A percentile compares a stretch with the other conserved stretches of the same genome.
Evolutionary conservation across 2,329 filamentous ascomycete genomes (phyloP).

Genomic region (Calonectria crousiana): DNA sequence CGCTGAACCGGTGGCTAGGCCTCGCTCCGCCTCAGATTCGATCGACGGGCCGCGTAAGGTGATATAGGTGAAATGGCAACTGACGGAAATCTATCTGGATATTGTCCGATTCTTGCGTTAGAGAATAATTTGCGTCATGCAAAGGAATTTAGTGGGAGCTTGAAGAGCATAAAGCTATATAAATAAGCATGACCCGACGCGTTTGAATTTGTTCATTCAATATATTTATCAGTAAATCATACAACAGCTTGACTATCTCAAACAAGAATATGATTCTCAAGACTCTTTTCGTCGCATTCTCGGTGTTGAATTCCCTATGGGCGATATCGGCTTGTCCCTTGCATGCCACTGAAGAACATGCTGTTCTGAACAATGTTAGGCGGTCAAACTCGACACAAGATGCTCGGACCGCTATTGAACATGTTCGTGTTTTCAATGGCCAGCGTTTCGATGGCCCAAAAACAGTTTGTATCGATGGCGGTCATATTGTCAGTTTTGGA

Average conservation of each 20-base stretch:
- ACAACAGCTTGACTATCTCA: background rate
- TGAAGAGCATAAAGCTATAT: background rate
- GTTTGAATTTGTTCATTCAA: background rate
- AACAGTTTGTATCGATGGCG: background rate
- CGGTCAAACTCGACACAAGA: background rate
- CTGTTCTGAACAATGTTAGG: background rate
- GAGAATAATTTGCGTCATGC: background rate
- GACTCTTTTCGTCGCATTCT: background rate
- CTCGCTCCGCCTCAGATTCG: background rate
- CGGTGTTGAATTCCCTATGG: background rate
- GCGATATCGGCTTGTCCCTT: background rate
- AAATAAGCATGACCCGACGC: background rate
- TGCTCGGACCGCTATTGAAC: background rate
- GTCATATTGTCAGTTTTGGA: background rate
- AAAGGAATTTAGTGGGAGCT: no score
- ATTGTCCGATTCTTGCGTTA: background rate
- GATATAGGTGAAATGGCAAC: background rate
- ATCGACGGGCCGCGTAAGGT: background rate
- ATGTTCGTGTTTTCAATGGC: background rate
- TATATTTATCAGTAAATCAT: background rate
- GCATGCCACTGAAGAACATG: background rate
- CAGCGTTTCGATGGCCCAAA: background rate
- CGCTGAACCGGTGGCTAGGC: background rate
- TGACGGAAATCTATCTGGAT: background rate
- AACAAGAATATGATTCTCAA: background rate